phyloP scores from a whole-genome alignment of 164 flowering plant genomes.

The Santalum album region DNA sequence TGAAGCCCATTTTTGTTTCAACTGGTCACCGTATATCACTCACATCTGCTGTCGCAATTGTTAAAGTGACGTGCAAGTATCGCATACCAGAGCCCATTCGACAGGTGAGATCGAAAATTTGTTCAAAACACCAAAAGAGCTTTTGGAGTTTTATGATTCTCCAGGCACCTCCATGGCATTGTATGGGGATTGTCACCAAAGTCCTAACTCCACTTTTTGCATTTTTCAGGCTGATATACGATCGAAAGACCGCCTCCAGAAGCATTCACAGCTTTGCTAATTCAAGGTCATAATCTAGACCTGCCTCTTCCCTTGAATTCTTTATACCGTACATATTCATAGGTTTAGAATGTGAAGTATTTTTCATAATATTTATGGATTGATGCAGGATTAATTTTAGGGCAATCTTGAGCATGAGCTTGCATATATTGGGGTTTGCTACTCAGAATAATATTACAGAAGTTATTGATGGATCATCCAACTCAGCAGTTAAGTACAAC shows the following conservation, averaged over 20 bases:
- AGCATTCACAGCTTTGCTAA: constrained; percentile 4
- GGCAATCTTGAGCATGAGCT: no score
- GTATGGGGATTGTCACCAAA: background rate
- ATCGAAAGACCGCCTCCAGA: constrained; percentile 34
- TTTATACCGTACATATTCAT: no score
- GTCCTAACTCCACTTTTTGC: background rate
- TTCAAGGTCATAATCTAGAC: background rate
- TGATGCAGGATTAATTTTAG: no score
- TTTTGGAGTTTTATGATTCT: background rate
- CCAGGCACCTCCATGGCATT: background rate
- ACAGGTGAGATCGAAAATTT: constrained; percentile 33
- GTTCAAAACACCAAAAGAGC: background rate
- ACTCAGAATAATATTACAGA: no score
- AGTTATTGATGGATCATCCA: no score
- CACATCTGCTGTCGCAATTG: constrained; percentile 45
- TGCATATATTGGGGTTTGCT: no score
- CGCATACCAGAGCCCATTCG: constrained; percentile 81
- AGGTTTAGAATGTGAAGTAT: no score
- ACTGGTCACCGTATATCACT: constrained; percentile 74
- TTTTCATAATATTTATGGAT: no score
- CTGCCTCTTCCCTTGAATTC: no score
- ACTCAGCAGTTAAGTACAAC: no score
- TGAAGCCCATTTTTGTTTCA: constrained; percentile 68
- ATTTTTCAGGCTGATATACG: constrained; percentile 39
- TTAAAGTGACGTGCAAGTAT: constrained; percentile 49